phyloP scores from a whole-genome alignment of 148 eudicot species.

The Amaranthus palmeri region DNA sequence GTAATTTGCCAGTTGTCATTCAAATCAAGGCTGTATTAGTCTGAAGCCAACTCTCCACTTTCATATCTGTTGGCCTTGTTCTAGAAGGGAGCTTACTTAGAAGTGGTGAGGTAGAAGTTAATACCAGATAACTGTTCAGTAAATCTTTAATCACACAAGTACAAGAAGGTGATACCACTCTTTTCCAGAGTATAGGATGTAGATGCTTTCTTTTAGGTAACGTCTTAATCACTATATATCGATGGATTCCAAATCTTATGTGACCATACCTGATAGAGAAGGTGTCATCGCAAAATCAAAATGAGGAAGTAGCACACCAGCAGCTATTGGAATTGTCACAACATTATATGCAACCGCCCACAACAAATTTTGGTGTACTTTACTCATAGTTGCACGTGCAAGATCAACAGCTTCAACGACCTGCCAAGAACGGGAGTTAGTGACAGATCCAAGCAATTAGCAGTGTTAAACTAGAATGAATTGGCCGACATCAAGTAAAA shows the following conservation, averaged over 20 bases:
- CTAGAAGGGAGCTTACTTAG: neutral
- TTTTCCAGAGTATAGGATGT: no score
- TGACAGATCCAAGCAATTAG: neutral
- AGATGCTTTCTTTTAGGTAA: neutral
- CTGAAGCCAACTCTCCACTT: neutral
- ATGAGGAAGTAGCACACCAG: constrained; percentile 81
- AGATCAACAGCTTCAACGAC: constrained; percentile 84
- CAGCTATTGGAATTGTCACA: constrained; percentile 82
- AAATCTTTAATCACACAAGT: no score
- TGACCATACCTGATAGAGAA: constrained; percentile 72
- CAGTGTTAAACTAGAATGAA: neutral
- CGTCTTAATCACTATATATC: neutral
- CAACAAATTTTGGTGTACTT: constrained; percentile 83
- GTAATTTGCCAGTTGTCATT: neutral
- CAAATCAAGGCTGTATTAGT: neutral
- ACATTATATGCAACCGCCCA: constrained; percentile 93
- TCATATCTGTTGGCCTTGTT: neutral
- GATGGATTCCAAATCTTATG: neutral
- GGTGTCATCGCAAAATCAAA: constrained; percentile 98
- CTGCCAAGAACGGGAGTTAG: constrained; percentile 31
- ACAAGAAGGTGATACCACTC: no score
- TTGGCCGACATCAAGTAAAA: neutral
- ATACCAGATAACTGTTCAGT: no score
- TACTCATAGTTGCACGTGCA: constrained; percentile 77
- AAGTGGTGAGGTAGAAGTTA: neutral